A percentile compares a stretch with the other conserved stretches of the same genome.
Conservation (phyloP, 495 filamentous ascomycete genomes). For the Tuber magnatum region DNA sequence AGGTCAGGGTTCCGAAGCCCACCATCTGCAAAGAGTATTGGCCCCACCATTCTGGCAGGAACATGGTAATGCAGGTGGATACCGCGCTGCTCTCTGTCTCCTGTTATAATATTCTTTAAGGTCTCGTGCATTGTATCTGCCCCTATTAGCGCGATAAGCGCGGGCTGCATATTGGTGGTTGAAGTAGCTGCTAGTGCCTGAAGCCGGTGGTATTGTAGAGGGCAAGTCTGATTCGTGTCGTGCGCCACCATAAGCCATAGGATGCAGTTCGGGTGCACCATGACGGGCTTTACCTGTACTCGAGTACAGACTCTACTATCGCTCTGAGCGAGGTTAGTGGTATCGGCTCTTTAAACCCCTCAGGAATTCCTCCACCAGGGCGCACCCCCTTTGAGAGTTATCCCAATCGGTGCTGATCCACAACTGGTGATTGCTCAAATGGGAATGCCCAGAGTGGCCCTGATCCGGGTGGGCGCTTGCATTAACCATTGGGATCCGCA, state of each 20-base stretch:
- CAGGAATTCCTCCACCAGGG: no score
- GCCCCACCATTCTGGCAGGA: not conserved
- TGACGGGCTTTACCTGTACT: no score
- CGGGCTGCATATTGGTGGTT: not conserved
- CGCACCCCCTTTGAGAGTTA: no score
- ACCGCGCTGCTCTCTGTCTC: no score
- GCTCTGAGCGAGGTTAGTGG: no score
- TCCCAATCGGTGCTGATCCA: no score
- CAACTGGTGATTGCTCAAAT: no score
- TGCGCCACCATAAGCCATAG: not conserved
- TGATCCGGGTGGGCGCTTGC: no score
- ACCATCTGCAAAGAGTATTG: not conserved
- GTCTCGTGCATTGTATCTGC: not conserved
- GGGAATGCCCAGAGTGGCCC: no score
- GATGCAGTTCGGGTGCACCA: not conserved
- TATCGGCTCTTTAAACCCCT: no score
- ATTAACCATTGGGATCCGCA: no score
- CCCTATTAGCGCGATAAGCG: not conserved
- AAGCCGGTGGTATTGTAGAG: not conserved
- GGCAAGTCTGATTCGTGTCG: not conserved
- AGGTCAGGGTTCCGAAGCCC: not conserved
- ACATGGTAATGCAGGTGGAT: not conserved
- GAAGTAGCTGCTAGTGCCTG: not conserved
- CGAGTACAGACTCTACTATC: no score
- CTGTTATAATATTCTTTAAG: not conserved